A percentile compares a stretch with the other conserved stretches of the same genome.
These are phyloP conservation scores for Asterophora lycoperdoides DNA, from an alignment of 768 basidiomycete species.

Conservation along the genomic window DNA sequence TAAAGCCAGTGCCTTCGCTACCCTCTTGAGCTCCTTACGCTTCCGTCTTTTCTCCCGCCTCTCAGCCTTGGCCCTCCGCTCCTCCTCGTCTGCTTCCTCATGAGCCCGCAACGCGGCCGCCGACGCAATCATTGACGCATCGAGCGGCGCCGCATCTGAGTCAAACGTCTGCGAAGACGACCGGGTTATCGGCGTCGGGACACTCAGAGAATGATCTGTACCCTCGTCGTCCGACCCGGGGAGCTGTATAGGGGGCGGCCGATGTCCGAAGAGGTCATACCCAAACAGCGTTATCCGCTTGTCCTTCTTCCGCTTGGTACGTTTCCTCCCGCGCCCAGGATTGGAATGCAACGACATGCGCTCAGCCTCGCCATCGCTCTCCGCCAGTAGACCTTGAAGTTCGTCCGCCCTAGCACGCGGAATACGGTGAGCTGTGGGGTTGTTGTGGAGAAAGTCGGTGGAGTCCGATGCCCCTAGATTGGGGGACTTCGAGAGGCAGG, in stretches of 20 bases:
- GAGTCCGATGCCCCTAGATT: slow-evolving; percentile 16
- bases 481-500: slow-evolving; percentile 42
- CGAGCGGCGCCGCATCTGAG: slow-evolving; percentile 66
- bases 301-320: slow-evolving; percentile 27
- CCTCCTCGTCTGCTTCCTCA: slow-evolving; percentile 37
- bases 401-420: slow-evolving; percentile 35
- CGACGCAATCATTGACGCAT: slow-evolving; percentile 50
- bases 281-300: slow-evolving; percentile 58
- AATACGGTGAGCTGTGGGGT: slow-evolving; percentile 31
- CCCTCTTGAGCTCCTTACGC: slow-evolving; percentile 23
- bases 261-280: slow-evolving; percentile 60
- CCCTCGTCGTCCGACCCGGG: slow-evolving; percentile 50
- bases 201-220: slow-evolving; percentile 9
- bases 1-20: slow-evolving; percentile 33
- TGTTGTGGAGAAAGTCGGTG: slow-evolving; percentile 20
- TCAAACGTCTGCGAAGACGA: slow-evolving; percentile 46
- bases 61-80: slow-evolving; percentile 46
- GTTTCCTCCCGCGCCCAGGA: slow-evolving; percentile 28
- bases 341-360: slow-evolving; percentile 67
- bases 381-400: slow-evolving; percentile 36
- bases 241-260: slow-evolving; percentile 46
- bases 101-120: slow-evolving; percentile 33
- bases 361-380: slow-evolving; percentile 51
- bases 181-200: slow-evolving; percentile 12
- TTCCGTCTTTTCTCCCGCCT: slow-evolving; percentile 36